Evolutionary conservation across 2,329 filamentous ascomycete genomes (phyloP), one percentile per base, ranked within the genome.

Genomic region (Colletotrichum ledebouriae): DNA sequence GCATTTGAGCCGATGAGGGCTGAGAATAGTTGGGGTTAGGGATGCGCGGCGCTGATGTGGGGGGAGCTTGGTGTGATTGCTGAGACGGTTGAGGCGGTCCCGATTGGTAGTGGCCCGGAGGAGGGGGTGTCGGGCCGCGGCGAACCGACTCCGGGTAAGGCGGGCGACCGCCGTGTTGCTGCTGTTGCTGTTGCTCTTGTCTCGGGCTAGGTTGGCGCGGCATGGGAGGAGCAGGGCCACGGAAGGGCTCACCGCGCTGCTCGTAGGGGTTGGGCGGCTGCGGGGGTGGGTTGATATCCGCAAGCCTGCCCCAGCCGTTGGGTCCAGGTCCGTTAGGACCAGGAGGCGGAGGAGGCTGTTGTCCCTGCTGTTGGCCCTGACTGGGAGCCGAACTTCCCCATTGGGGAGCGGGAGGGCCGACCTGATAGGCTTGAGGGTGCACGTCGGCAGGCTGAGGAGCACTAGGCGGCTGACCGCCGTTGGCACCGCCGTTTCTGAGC

Each of bases 391-490:
- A 92, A 67, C 90, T 92, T 71, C 92, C 93, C 95, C 95, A 98
- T 78, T 97, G 92, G 71, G 94, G 94, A 59, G 91, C 92, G 59
- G 93, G 93, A 67, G 94, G 94, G 11, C 92, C 93, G 72, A 92
- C 89, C 79, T 97, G 94, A 75, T 98, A 98, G 6, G 94, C 93
- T 76, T 97, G 94, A 57, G 95, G 95, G 78, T 98, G 94, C 22
- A 98, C 94, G 79, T 99, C 96, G 75, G 97, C 95, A 7, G 96
- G 95, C 74, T 96, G 89, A n/a, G 95, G 94, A 59, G 91, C 93
- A 72, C 86, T 90, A 73, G 86, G 90, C 75, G 91, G 92, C 70
- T 91, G 86, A 73, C 91, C 85, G 69, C 93, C 90, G 76, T 89
- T 91, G 70, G 89, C 86, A 74, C 92, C 91, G 17, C 93, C 93